Evolutionary conservation across 208 protist genomes (phyloP), one percentile per base, ranked within the genome.

Genomic region (Eutreptiella sp.): DNA sequence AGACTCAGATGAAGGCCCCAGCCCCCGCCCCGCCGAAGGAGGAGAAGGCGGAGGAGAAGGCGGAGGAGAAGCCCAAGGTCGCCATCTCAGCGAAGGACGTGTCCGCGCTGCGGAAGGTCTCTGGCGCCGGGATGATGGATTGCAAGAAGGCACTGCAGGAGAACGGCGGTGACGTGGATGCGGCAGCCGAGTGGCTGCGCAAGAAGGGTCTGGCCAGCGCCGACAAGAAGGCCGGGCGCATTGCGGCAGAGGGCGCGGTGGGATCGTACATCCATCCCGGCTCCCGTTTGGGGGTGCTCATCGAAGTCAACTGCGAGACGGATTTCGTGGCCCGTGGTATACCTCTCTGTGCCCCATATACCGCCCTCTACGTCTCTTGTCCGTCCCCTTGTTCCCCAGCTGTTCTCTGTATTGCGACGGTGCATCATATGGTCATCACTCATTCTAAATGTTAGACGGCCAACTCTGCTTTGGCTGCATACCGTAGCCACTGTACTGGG

Each of bases 261-360:
- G 81, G 85, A 16, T 70, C 75, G 53, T 85, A 80, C 55, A 66
- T 83, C n/a, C 72, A 68, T n/a, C 46, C 41, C 24, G 53, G 52
- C 7, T 79, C 77, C 26, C 79, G 79, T 2, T 80, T 71, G 0
- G 81, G 73, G 19, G 75, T 88, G 36, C 75, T 93, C 9, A 82
- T 77, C n/a, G n/a, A n/a, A 28, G 54, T 93, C 39, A 88, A 81
- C 70, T 81, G 73, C 58, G 84, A 93, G 45, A 93, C 87, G 0
- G 87, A 93, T 64, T 93, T 93, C 50, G 87, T 84, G 11, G 79
- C 83, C 21, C 79, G 84, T n/a, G n/a, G n/a, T n/a, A n/a, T n/a
- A n/a, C n/a, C n/a, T n/a, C n/a, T n/a, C n/a, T 9, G n/a, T 32
- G 24, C 45, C 11, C 9, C 11, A n/a, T n/a, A n/a, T n/a, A n/a